These are phyloP conservation scores for Candida verbasci DNA, from an alignment of 805 yeast species.

Conservation along the genomic window DNA sequence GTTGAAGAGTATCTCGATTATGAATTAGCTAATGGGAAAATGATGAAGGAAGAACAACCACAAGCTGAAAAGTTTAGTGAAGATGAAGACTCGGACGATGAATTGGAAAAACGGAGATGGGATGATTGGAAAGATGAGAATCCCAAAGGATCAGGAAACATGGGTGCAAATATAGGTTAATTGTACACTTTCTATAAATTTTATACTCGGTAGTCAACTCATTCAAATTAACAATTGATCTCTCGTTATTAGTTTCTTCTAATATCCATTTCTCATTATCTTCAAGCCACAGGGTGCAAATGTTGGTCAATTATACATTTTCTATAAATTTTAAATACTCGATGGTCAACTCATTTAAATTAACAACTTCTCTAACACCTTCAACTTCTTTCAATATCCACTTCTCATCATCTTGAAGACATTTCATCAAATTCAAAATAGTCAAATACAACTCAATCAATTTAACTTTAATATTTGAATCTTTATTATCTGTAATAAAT, in stretches of 20 bases:
- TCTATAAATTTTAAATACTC: constrained; percentile 36
- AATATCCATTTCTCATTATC: constrained; percentile 37
- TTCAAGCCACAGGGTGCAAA: too few relatives aligned
- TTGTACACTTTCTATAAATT: constrained; percentile 23
- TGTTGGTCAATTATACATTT: constrained; percentile 17
- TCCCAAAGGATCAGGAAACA: constrained; percentile 88
- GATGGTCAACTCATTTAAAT: constrained; percentile 22
- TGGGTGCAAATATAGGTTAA: constrained; percentile 43
- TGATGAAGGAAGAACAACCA: constrained; percentile 47
- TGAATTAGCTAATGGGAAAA: constrained; percentile 81
- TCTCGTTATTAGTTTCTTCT: constrained; percentile 8
- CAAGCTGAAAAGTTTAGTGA: constrained; percentile 43
- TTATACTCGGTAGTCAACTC: constrained; percentile 30
- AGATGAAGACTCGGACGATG: constrained; percentile 55
- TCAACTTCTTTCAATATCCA: constrained; percentile 27
- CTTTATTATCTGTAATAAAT: constrained; percentile 32
- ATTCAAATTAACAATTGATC: constrained; percentile 20
- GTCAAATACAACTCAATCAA: constrained; percentile 38
- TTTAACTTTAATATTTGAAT: constrained; percentile 18
- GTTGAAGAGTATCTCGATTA: constrained; percentile 88
- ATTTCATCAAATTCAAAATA: constrained; percentile 34
- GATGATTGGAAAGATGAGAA: constrained; percentile 88
- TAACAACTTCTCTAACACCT: constrained; percentile 13
- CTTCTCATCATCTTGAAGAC: constrained; percentile 32
- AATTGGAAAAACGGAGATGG: constrained; percentile 81